Percentiles rank a stretch among this genome's conserved stretches.
Evolutionary conservation across 176 grass and related monocot species (phyloP).

Genomic region (Oryza australiensis): DNA sequence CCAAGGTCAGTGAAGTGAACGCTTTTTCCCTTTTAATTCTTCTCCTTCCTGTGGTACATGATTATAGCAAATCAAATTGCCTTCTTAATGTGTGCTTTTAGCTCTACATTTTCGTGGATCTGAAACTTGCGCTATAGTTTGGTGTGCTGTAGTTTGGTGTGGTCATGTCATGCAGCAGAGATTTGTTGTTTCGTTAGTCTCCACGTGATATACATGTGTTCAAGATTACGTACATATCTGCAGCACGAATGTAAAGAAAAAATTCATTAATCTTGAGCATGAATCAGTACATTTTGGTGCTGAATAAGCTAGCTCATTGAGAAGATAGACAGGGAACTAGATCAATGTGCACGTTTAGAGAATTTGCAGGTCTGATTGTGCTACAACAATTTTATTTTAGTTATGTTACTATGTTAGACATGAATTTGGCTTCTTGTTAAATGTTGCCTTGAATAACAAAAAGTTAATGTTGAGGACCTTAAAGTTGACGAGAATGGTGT

Average conservation of each 20-base stretch:
- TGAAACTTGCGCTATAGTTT: background rate
- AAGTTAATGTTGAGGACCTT: too few species aligned
- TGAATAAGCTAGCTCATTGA: background rate
- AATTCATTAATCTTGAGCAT: background rate
- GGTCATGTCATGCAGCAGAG: background rate
- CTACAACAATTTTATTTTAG: too few species aligned
- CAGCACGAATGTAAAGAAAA: background rate
- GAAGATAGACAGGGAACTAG: background rate
- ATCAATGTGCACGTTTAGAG: background rate
- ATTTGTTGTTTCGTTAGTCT: background rate
- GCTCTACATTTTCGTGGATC: background rate
- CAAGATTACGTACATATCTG: background rate
- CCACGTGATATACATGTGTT: background rate
- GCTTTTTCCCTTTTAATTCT: too few species aligned
- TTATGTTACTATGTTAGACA: too few species aligned
- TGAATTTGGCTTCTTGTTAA: too few species aligned
- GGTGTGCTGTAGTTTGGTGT: too few species aligned
- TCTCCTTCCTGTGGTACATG: too few species aligned
- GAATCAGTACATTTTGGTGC: background rate
- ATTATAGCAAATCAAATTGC: background rate
- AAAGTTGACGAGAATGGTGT: too few species aligned
- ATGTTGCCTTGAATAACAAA: too few species aligned
- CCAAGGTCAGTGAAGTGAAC: too few species aligned
- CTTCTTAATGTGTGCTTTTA: too few species aligned
- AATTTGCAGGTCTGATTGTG: background rate